Evolutionary conservation across 352 stramenopile genomes (phyloP).

Genomic region (Phytophthora pisi): DNA sequence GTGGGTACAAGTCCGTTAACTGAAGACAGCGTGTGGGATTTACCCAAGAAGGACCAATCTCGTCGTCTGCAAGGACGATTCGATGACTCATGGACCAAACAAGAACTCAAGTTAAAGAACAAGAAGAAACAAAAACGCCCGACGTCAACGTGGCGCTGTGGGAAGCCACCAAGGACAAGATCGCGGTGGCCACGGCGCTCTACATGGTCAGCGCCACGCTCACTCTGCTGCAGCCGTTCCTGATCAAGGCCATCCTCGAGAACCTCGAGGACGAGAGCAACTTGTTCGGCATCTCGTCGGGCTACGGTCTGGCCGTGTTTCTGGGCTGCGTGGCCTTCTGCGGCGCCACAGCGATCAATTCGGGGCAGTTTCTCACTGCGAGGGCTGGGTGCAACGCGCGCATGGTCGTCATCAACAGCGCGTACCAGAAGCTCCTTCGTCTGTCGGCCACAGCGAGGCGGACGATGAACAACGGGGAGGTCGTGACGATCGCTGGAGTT

Average conservation of each 20-base stretch:
- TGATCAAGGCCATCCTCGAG: constrained; percentile 64
- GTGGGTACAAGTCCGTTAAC: constrained; percentile 43
- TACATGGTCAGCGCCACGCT: constrained; percentile 46
- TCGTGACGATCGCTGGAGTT: constrained; percentile 54
- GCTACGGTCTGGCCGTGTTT: constrained; percentile 48
- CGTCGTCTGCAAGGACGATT: constrained; percentile 49
- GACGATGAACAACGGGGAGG: constrained; percentile 51
- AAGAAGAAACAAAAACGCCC: constrained; percentile 14
- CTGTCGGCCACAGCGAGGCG: constrained; percentile 47
- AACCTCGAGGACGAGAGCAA: constrained; percentile 43
- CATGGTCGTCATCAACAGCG: constrained; percentile 63
- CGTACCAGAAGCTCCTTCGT: constrained; percentile 57
- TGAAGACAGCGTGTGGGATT: constrained; percentile 46
- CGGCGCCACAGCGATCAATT: constrained; percentile 47
- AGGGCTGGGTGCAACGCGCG: constrained; percentile 48
- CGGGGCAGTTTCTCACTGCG: constrained; percentile 46
- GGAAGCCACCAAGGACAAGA: constrained; percentile 46
- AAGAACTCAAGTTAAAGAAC: constrained; percentile 7
- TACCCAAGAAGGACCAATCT: constrained; percentile 50
- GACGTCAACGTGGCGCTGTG: constrained; percentile 57
- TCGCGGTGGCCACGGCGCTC: constrained; percentile 36
- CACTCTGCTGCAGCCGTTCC: constrained; percentile 47
- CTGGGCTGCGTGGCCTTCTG: constrained; percentile 41
- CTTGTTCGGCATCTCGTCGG: constrained; percentile 46
- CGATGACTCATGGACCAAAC: constrained; percentile 39